Conservation (phyloP, 371 early-diverging fungal genomes). For the Syncephalastrum sp. region DNA sequence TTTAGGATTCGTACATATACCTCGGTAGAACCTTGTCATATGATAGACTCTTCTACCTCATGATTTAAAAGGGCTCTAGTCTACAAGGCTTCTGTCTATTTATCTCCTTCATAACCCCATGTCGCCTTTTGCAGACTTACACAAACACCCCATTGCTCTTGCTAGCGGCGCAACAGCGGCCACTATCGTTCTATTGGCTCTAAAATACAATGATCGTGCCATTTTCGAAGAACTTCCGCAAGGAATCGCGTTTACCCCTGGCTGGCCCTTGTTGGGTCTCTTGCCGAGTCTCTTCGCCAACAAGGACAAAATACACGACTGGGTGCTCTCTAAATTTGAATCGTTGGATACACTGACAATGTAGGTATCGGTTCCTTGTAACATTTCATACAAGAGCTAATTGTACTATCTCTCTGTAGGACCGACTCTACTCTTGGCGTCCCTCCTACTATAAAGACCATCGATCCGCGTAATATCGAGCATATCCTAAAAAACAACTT, state of each 20-base stretch:
- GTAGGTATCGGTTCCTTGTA: constrained; percentile 8
- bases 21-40: no score
- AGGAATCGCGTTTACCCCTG: constrained; percentile 12
- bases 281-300: constrained; percentile 11
- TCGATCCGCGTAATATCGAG: constrained; percentile 27
- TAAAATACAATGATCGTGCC: constrained; percentile 29
- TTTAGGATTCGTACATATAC: no score
- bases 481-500: constrained; percentile 32
- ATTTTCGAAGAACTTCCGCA: constrained; percentile 21
- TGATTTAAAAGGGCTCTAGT: no score
- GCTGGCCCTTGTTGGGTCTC: constrained; percentile 28
- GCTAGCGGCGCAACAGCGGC: not conserved
- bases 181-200: constrained; percentile 15
- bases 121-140: no score
- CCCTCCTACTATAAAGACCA: constrained; percentile 21
- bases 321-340: constrained; percentile 13
- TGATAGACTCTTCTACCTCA: no score
- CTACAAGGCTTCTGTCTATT: no score
- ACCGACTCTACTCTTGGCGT: constrained; percentile 18
- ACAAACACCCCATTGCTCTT: no score
- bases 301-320: constrained; percentile 18
- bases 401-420: no score
- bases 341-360: constrained; percentile 12
- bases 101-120: no score
- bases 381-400: no score